These are phyloP conservation scores for Chaetomium fimeti DNA, from an alignment of 495 filamentous ascomycete species.

Conservation along the genomic window DNA sequence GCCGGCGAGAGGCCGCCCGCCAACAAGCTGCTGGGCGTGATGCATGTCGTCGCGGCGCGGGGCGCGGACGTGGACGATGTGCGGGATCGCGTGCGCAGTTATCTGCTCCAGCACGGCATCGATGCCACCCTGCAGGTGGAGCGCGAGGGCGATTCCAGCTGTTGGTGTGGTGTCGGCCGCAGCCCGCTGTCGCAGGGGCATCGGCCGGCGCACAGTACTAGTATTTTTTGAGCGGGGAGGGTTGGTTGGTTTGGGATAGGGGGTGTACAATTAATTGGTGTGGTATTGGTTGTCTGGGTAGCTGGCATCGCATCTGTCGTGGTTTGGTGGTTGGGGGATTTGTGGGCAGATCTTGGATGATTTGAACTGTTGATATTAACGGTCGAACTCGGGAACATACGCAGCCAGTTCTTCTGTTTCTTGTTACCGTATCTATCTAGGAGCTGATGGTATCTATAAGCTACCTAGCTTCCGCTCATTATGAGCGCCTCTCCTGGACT, in stretches of 20 bases:
- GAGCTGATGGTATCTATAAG: too few relatives aligned
- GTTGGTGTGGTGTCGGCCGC: slow-evolving; percentile 68
- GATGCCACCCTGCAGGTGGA: slow-evolving; percentile 75
- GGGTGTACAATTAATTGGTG: slow-evolving; percentile 6
- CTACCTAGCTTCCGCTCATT: too few relatives aligned
- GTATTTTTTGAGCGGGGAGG: slow-evolving; percentile 27
- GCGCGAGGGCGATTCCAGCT: slow-evolving; percentile 69
- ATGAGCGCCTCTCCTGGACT: too few relatives aligned
- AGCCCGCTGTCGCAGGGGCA: slow-evolving; percentile 34
- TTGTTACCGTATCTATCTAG: too few relatives aligned
- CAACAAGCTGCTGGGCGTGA: slow-evolving; percentile 66
- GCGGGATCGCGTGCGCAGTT: slow-evolving; percentile 60
- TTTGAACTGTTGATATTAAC: too few relatives aligned
- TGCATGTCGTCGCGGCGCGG: slow-evolving; percentile 74
- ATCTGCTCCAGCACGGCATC: slow-evolving; percentile 61
- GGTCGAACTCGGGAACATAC: too few relatives aligned
- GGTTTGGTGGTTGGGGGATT: too few relatives aligned
- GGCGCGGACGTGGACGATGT: slow-evolving; percentile 75
- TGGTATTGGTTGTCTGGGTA: too few relatives aligned
- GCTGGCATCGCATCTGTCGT: too few relatives aligned
- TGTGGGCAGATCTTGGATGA: too few relatives aligned
- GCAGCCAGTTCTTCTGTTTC: too few relatives aligned
- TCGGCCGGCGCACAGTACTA: slow-evolving; percentile 26
- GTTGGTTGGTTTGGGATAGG: slow-evolving; percentile 12
- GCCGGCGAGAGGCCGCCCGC: slow-evolving; percentile 34